A percentile compares a stretch with the other conserved stretches of the same genome.
Conservation (phyloP, 805 yeast species). For the Candida nemodendra region DNA sequence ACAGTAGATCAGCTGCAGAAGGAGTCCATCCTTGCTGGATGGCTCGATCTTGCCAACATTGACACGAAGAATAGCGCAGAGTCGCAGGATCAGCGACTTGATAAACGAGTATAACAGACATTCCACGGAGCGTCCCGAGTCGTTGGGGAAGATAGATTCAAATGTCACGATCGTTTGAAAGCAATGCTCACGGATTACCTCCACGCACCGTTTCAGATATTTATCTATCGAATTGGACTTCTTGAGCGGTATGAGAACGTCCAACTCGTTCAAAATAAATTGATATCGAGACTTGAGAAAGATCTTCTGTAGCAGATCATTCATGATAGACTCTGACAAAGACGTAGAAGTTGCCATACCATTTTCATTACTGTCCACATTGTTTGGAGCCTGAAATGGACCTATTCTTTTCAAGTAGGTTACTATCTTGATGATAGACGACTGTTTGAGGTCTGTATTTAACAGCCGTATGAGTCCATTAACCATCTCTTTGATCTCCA, state of each 20-base stretch:
- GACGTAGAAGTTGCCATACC: conserved; percentile 5
- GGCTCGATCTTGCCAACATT: conserved; percentile 37
- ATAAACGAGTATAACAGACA: conserved; percentile 39
- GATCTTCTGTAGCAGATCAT: conserved; percentile 47
- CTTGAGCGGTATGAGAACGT: conserved; percentile 54
- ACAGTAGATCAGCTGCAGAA: conserved; percentile 83
- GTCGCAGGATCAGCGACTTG: conserved; percentile 31
- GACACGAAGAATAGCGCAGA: conserved; percentile 30
- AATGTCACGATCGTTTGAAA: conserved; percentile 70
- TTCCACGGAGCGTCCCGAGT: conserved; percentile 25
- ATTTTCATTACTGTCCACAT: conserved; percentile 4
- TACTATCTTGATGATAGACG: conserved; percentile 74
- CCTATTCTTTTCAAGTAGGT: conserved; percentile 72
- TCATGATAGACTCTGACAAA: conserved; percentile 14
- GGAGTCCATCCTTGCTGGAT: conserved; percentile 58
- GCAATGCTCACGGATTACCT: conserved; percentile 79
- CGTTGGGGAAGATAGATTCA: conserved; percentile 56
- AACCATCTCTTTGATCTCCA: conserved; percentile 60
- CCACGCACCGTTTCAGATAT: conserved; percentile 75
- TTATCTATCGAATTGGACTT: conserved; percentile 52
- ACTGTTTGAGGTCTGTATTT: conserved; percentile 73
- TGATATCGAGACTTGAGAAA: conserved; percentile 66
- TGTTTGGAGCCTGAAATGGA: conserved; percentile 36
- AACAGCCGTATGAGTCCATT: conserved; percentile 66
- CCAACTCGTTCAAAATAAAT: conserved; percentile 62